Percentiles rank a stretch among this genome's conserved stretches.
phyloP scores from a whole-genome alignment of 257 asterid species.

The Perilla frutescens region DNA sequence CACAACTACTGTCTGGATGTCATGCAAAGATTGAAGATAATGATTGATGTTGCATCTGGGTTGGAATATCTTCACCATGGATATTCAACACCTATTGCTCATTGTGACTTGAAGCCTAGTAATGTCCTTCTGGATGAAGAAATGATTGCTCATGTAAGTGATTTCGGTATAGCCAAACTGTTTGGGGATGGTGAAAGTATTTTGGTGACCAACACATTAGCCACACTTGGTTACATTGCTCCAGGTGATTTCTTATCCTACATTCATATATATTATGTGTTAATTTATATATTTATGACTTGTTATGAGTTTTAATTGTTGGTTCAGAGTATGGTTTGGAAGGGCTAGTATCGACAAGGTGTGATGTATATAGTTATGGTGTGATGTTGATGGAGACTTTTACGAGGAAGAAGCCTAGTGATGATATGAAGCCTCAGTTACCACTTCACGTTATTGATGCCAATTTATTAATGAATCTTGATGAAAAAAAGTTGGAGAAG shows the following conservation, averaged over 20 bases:
- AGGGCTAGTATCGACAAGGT: slow-evolving; percentile 33
- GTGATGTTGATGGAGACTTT: slow-evolving; percentile 40
- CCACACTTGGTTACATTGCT: slow-evolving; percentile 32
- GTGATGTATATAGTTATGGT: slow-evolving; percentile 43
- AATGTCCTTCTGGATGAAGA: slow-evolving; percentile 25
- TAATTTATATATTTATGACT: background rate
- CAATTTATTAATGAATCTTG: slow-evolving; percentile 19
- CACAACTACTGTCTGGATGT: slow-evolving; percentile 18
- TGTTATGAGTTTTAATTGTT: background rate
- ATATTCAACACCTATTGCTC: no score
- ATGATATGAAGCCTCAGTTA: slow-evolving; percentile 28
- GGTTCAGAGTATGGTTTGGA: slow-evolving; percentile 20
- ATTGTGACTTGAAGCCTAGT: slow-evolving; percentile 37
- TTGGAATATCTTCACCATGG: no score
- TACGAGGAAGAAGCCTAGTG: slow-evolving; percentile 36
- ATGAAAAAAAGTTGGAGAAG: background rate
- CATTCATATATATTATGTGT: background rate
- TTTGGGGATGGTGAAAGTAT: slow-evolving; percentile 19
- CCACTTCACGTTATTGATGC: slow-evolving; percentile 23
- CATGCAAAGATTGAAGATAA: slow-evolving; percentile 29
- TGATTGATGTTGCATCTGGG: slow-evolving; percentile 37
- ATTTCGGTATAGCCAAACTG: slow-evolving; percentile 33
- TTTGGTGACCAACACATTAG: slow-evolving; percentile 17
- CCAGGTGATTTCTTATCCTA: slow-evolving; percentile 13
- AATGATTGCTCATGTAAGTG: slow-evolving; percentile 29